Base-by-base conservation (phyloP, 2,329 filamentous ascomycete species). In the Fusarium sp. region DNA sequence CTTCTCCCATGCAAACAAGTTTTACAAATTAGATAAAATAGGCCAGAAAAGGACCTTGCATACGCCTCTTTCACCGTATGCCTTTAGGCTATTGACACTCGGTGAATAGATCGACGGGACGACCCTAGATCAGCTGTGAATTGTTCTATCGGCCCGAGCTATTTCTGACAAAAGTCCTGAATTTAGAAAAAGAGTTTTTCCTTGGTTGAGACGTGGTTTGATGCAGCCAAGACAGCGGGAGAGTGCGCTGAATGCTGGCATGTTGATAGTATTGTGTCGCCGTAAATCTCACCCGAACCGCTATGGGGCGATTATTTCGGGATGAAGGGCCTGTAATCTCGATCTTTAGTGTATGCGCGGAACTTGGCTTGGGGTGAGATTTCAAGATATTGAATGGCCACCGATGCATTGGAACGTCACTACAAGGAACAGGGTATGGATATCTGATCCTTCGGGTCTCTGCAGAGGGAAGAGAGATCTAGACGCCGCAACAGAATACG, bases 211-310 rank as follows among this genome's bases (percentile, higher is more conserved):
- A 11, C 7, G 30, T 30, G 7, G 30, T 30, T 30, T 30, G 17
- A 52, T 69, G 64, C 53, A 66, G 60, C 38, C 52, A 72, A 68
- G 37, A 44, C 50, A 66, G 41, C 23, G 23, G 57, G 49, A 67
- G 26, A 23, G 42, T 14, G 23, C 46, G 23, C 20, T 46, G 40
- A 35, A 41, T 37, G 48, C 49, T 38, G 42, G 32, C 23, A 38
- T 42, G 32, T 44, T 46, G 44, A 18, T 6, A 48, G 35, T 42
- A n/a, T 18, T n/a, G 63, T 69, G 48, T 41, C 3, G 59, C 63
- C 7, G 38, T 1, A 18, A 40, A 35, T 45, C 26, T 40, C n/a
- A 41, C 46, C 60, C 33, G 56, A 32, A 41, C 48, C 18, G 23
- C 30, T 33, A 53, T 33, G 17, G 17, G 32, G n/a, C 17, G 55